Evolutionary conservation across 1,284 basidiomycete species (phyloP).

Genomic region (Ganoderma lingzhi): DNA sequence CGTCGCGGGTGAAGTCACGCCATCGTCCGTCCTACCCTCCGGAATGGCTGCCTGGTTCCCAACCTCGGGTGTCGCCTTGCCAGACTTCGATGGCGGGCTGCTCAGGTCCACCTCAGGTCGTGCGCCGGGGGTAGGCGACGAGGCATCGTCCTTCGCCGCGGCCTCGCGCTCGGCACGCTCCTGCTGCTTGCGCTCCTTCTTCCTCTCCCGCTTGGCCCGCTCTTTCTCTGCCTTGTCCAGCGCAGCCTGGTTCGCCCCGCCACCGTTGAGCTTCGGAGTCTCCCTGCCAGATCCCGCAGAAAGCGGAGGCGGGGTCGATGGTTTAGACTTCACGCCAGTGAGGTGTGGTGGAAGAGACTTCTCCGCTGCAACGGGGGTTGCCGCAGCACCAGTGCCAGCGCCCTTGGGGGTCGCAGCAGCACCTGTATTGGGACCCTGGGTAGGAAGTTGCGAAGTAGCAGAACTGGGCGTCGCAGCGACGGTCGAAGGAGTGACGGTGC

Average conservation of each 20-base stretch:
- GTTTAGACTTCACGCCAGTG: slow-evolving; percentile 41
- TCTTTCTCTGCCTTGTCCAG: slow-evolving; percentile 56
- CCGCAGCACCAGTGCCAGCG: slow-evolving; percentile 27
- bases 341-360: slow-evolving; percentile 38
- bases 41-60: slow-evolving; percentile 33
- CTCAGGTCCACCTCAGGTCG: slow-evolving; percentile 33
- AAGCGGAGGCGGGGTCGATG: slow-evolving; percentile 40
- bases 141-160: slow-evolving; percentile 42
- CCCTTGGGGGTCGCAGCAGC: slow-evolving; percentile 42
- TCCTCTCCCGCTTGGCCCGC: slow-evolving; percentile 62
- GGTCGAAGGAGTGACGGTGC: slow-evolving; percentile 63
- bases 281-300: slow-evolving; percentile 43
- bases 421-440: slow-evolving; percentile 36
- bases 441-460: slow-evolving; percentile 45
- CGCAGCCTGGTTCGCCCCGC: slow-evolving; percentile 37
- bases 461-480: slow-evolving; percentile 52
- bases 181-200: slow-evolving; percentile 65
- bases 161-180: slow-evolving; percentile 53
- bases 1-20: slow-evolving; percentile 57
- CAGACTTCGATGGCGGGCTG: slow-evolving; percentile 45
- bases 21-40: slow-evolving; percentile 50
- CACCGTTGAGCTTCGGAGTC: slow-evolving; percentile 48
- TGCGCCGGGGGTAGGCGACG: slow-evolving; percentile 31
- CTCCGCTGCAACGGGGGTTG: slow-evolving; percentile 36
- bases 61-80: slow-evolving; percentile 51